These are phyloP conservation scores for Apodospora peruviana DNA, from an alignment of 495 filamentous ascomycete genomes.

Conservation along the genomic window DNA sequence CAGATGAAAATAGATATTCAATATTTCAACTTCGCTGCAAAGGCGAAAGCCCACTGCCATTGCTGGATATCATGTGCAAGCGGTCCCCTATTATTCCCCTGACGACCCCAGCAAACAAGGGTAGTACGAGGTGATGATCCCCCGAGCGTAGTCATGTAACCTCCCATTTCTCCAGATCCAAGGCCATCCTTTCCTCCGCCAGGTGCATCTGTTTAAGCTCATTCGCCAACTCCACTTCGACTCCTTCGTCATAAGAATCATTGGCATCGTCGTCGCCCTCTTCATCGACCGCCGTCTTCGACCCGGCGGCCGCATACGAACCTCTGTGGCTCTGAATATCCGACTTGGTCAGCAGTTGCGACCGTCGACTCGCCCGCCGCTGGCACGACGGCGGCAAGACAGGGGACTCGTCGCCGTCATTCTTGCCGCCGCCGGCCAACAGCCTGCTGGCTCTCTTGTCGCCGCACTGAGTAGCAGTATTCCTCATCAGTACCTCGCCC, in stretches of 20 bases:
- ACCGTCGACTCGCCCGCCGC: conserved; percentile 3
- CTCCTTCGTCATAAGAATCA: conserved; percentile 16
- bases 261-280: conserved; percentile 8
- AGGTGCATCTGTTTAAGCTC: conserved; percentile 14
- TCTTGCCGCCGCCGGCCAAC: conserved; percentile 2
- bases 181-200: conserved; percentile 1
- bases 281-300: background rate
- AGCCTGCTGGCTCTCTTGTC: background rate
- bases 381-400: background rate
- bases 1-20: no score
- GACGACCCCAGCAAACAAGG: no score
- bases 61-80: no score
- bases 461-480: background rate
- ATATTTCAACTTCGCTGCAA: no score
- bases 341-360: no score
- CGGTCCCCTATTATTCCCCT: no score
- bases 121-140: no score
- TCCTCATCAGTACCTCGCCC: conserved; percentile 14
- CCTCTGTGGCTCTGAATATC: background rate
- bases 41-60: no score
- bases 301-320: background rate
- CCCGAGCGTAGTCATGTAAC: conserved; percentile 9
- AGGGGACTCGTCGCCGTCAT: background rate
- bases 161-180: conserved; percentile 8
- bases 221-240: conserved; percentile 16